Evolutionary conservation across 2,329 filamentous ascomycete species (phyloP), one percentile per base, ranked within the genome.

Genomic region (Sporothrix phasma): DNA sequence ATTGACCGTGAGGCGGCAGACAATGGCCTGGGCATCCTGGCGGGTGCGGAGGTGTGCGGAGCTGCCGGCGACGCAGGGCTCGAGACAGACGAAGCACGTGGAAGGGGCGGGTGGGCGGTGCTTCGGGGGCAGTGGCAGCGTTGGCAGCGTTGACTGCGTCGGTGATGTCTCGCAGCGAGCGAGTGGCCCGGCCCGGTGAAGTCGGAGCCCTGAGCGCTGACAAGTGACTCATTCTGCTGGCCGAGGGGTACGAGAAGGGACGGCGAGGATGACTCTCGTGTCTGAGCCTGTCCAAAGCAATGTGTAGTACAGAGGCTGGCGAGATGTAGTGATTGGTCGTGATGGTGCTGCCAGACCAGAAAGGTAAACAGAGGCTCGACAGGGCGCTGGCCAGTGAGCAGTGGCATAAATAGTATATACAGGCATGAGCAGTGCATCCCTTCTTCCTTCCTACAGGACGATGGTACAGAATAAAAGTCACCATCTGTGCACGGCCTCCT

Each of bases 1-100:
- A 17, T 59, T 59, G 56, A 59, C 39, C 22, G 56, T 59, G 24
- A 59, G 39, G 17, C 56, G 39, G 56, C 56, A 43, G 24, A 59
- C 39, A 17, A 59, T 31, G 56, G 24, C 37, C 7, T 29, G 41
- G 24, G 39, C 56, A 26, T 59, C 56, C 24, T 31, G 22, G 15
- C 56, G 56, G 22, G 56, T 46, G 22, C 7, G 39, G 17, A 59
- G 6, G 24, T 5, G 3, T 24, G 37, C 24, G 7, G 56, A 15
- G 17, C 31, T 39, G 31, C 56, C 56, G 24, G 56, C 37, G 39
- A 59, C 17, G 17, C 56, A 59, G 8, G 37, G 56, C 4, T 59
- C 56, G 3, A 31, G 15, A 24, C 56, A 59, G 56, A 59, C 39
- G 39, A 45, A 59, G 39, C 56, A 59, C 15, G 41, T 19, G 41